Conservation (phyloP, 202 grass and related monocot genomes). For the Panicum hallii region DNA sequence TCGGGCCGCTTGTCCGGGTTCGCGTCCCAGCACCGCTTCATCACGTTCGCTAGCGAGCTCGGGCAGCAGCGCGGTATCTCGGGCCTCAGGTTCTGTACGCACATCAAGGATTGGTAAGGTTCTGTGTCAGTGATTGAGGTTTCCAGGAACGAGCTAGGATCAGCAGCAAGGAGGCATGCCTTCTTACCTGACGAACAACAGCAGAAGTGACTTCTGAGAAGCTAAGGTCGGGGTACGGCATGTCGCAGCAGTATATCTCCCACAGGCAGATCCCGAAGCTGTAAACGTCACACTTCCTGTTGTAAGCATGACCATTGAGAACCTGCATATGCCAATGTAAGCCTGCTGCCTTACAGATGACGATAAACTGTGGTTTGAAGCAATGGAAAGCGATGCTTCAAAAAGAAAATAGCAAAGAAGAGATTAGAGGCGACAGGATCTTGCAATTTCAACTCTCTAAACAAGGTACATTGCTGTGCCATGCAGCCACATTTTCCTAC, state of each 20-base stretch:
- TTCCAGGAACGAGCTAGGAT: slow-evolving; percentile 6
- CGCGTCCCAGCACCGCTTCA: slow-evolving; percentile 98
- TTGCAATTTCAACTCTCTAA: neutral
- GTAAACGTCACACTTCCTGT: slow-evolving; percentile 98
- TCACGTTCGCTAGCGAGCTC: slow-evolving; percentile 81
- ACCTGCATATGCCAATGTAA: slow-evolving; percentile 63
- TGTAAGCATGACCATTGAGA: slow-evolving; percentile 96
- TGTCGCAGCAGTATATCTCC: slow-evolving; percentile 99
- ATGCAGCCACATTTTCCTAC: neutral
- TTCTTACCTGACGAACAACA: slow-evolving; percentile 87
- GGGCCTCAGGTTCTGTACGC: slow-evolving; percentile 89
- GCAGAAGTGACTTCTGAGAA: slow-evolving; percentile 97
- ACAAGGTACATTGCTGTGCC: neutral
- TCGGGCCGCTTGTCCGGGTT: slow-evolving; percentile 88
- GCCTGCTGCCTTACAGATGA: neutral
- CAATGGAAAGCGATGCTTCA: neutral
- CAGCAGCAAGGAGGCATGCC: no score
- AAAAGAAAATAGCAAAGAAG: slow-evolving; percentile 15
- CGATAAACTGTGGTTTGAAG: neutral
- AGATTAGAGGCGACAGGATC: neutral
- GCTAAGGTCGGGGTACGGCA: slow-evolving; percentile 97
- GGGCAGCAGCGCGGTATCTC: slow-evolving; percentile 98
- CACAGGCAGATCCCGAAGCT: slow-evolving; percentile 98
- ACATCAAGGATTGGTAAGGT: neutral
- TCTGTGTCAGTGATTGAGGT: neutral